Evolutionary conservation across 202 grass and related monocot species (phyloP).

Genomic region (Digitaria exilis): DNA sequence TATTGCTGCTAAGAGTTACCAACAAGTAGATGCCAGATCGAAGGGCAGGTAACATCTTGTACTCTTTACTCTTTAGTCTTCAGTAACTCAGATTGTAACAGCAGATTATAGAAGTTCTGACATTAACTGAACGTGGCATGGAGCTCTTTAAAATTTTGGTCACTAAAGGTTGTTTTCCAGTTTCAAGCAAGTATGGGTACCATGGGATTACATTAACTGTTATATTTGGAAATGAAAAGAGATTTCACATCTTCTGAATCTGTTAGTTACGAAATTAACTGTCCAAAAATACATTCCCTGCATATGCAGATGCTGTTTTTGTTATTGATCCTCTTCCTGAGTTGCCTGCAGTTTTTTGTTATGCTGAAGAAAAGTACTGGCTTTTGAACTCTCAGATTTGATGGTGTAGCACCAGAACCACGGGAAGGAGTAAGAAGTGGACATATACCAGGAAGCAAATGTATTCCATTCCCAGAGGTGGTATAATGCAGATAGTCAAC

Average conservation of each 20-base stretch:
- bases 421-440: conserved; percentile 81
- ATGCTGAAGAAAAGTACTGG: background rate
- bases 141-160: background rate
- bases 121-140: background rate
- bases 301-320: background rate
- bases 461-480: conserved; percentile 78
- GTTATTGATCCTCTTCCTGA: background rate
- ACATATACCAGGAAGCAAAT: conserved; percentile 74
- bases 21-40: conserved; percentile 73
- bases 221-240: background rate
- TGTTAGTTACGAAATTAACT: background rate
- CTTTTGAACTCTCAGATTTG: conserved; percentile 61
- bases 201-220: background rate
- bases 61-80: background rate
- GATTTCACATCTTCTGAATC: background rate
- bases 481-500: conserved; percentile 26
- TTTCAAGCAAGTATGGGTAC: conserved; percentile 10
- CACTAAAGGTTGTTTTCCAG: background rate
- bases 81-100: background rate
- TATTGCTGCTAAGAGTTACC: conserved; percentile 57
- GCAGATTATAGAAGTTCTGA: background rate
- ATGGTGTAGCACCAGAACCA: conserved; percentile 90
- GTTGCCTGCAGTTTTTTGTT: background rate
- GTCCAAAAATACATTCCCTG: background rate
- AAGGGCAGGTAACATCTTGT: conserved; percentile 65